These are phyloP conservation scores for Cordyceps fumosorosea DNA, from an alignment of 2,329 filamentous ascomycete genomes.

Conservation along the genomic window DNA sequence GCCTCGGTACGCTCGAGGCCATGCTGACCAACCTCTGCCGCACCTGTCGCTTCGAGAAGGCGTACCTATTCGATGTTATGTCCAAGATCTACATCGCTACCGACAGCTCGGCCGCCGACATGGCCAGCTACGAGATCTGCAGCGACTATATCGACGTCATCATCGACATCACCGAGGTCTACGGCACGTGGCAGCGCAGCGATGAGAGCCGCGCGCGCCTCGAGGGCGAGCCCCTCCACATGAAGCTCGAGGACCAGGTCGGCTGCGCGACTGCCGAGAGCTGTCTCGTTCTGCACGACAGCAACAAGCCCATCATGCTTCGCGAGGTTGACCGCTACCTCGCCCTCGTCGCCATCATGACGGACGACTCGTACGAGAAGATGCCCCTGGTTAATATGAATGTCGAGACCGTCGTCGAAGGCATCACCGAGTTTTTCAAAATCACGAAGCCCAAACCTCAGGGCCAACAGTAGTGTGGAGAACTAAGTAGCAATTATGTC, in stretches of 20 bases:
- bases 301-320: conserved; percentile 58
- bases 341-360: conserved; percentile 79
- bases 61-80: conserved; percentile 93
- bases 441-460: conserved; percentile 54
- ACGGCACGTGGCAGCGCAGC: conserved; percentile 65
- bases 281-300: conserved; percentile 60
- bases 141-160: conserved; percentile 98
- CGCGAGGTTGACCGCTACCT: conserved; percentile 68
- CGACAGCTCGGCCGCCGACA: conserved; percentile 86
- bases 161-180: conserved; percentile 92
- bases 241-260: conserved; percentile 58
- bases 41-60: conserved; percentile 93
- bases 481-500: neutral
- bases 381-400: conserved; percentile 85
- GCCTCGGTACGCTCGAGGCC: conserved; percentile 85
- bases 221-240: conserved; percentile 54
- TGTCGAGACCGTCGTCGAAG: conserved; percentile 73
- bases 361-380: conserved; percentile 75
- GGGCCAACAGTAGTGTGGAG: neutral
- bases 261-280: conserved; percentile 62
- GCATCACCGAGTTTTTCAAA: conserved; percentile 71
- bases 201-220: conserved; percentile 48
- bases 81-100: conserved; percentile 99
- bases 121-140: conserved; percentile 96
- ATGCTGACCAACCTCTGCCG: conserved; percentile 91